Percentiles rank a stretch among this genome's conserved stretches.
Conservation (phyloP, 768 basidiomycete species). For the Tricholoma furcatifolium region DNA sequence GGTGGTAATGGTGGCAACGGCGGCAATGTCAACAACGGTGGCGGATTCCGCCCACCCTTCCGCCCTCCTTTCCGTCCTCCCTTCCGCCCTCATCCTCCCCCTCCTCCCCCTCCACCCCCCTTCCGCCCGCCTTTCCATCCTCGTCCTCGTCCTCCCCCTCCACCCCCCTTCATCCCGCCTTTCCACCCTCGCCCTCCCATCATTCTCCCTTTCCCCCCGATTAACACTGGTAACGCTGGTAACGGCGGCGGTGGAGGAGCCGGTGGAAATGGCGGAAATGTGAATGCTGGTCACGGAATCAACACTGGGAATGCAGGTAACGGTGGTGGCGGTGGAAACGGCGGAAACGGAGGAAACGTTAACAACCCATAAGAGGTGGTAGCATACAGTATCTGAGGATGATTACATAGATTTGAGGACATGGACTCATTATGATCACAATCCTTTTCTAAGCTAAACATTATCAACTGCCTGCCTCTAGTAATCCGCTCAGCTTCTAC, state of each 20-base stretch:
- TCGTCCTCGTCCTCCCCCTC: background rate
- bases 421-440: no score
- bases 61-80: background rate
- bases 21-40: background rate
- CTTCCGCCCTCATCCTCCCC: background rate
- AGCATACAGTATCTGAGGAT: no score
- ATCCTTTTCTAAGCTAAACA: background rate
- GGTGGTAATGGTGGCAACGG: background rate
- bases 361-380: background rate
- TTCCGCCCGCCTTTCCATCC: background rate
- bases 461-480: background rate
- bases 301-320: slow-evolving; percentile 3
- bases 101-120: background rate
- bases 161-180: no score
- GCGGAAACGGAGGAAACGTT: background rate
- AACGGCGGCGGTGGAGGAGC: background rate
- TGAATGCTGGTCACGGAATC: background rate
- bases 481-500: no score
- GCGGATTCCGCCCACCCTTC: no score
- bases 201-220: no score
- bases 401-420: no score
- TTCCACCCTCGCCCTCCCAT: no score
- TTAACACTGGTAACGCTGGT: background rate
- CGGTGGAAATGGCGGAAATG: background rate
- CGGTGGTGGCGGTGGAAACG: background rate